Base-by-base conservation (phyloP, 306 rosid species). In the Coriaria nepalensis region DNA sequence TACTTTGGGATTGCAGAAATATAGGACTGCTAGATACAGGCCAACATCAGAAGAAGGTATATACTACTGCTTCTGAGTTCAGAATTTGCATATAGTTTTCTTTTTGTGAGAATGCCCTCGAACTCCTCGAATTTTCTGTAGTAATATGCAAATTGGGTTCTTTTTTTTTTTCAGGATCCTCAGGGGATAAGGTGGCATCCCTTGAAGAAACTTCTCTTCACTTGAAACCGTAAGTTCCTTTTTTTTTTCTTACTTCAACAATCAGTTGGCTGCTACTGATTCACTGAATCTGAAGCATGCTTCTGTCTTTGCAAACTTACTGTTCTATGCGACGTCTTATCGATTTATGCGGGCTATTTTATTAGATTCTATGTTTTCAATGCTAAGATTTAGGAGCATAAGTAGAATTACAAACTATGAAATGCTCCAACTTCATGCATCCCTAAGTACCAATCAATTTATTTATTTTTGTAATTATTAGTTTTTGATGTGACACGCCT, bases 21-120 rank as follows among this genome's bases (percentile, higher is more conserved):
- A 92, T 77, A 75, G 99, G 80, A 85, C 99, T 35, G 96, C 99
- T 70, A 79, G 99, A 76, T 92, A 86, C 77, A 78, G 92, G 70
- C 99, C 99, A 11, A 94, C 80, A 40, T 71, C 88, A 40, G 73
- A 81, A 44, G 93, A 92, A 92, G 99, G 99, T 92, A 82, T 66
- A 53, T 63, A 39, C 50, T 41, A 43, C 41, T 71, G 47, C 53
- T 33, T 60, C 57, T 36, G 49, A 63, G 56, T 53, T 45, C 4
- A 34, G 11, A 10, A 10, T 33, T 33, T 62, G 35, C 11, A 7
- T 40, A 1, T 35, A 40, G 41, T 20, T 20, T 20, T 20, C 29
- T 3, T 20, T 20, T 20, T 20, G 29, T 20, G 29, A 1, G 29
- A 20, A 20, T 20, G 29, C 29, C 29, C 2, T 20, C 29, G 29